A percentile compares a stretch with the other conserved stretches of the same genome.
These are phyloP conservation scores for Tetrapisispora pingtungensis DNA, from an alignment of 805 yeast species.

Conservation along the genomic window DNA sequence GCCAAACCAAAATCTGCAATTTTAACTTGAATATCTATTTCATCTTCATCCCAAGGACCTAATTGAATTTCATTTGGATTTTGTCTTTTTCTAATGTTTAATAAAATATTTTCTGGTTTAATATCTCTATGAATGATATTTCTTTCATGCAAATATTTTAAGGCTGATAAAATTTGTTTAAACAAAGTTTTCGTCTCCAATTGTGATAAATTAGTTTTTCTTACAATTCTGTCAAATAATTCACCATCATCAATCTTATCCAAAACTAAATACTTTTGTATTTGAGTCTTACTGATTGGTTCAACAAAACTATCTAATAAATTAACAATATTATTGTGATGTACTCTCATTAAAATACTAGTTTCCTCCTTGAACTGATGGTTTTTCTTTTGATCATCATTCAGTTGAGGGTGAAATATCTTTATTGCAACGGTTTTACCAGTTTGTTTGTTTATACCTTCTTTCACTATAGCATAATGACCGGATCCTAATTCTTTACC, in stretches of 20 bases:
- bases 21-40: constrained; percentile 54
- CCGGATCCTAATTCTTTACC: constrained; percentile 64
- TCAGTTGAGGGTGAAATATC: constrained; percentile 51
- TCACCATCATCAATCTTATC: constrained; percentile 73
- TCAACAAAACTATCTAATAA: constrained; percentile 51
- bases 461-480: constrained; percentile 74
- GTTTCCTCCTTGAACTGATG: constrained; percentile 53
- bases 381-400: constrained; percentile 32
- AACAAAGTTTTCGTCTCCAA: constrained; percentile 54
- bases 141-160: constrained; percentile 53
- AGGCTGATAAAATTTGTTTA: constrained; percentile 55
- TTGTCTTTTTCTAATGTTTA: constrained; percentile 38
- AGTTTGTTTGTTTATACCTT: constrained; percentile 46
- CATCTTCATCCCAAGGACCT: constrained; percentile 42
- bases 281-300: constrained; percentile 36
- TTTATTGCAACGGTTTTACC: constrained; percentile 65
- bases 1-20: constrained; percentile 76
- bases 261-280: constrained; percentile 47
- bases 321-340: constrained; percentile 63
- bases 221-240: constrained; percentile 59
- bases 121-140: constrained; percentile 72
- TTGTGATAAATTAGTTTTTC: constrained; percentile 50
- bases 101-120: constrained; percentile 65
- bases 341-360: constrained; percentile 50
- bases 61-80: constrained; percentile 21